phyloP scores from a whole-genome alignment of 176 grass and related monocot species.

The Triticum timopheevii region DNA sequence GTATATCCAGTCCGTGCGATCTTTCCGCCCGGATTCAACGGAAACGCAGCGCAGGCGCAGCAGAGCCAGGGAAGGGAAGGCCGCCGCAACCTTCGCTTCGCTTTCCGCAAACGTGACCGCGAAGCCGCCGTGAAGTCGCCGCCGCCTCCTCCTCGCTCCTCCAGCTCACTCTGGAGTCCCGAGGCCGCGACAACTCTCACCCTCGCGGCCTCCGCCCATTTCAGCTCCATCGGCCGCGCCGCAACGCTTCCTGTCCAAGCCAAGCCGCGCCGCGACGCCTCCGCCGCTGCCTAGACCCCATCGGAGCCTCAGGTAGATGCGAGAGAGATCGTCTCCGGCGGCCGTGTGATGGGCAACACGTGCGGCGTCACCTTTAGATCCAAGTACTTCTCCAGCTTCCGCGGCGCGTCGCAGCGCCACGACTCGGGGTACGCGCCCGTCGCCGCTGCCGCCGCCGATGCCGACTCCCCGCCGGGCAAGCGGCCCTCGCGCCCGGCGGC shows the following conservation, averaged over 20 bases:
- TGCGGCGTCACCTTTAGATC: constrained; percentile 62
- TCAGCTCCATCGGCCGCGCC: background rate
- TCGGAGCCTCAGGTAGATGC: constrained; percentile 7
- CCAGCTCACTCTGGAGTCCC: background rate
- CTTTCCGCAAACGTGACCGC: constrained; percentile 38
- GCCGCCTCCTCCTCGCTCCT: background rate
- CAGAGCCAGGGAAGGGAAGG: constrained; percentile 15
- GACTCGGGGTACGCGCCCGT: constrained; percentile 40
- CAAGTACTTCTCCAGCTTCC: constrained; percentile 64
- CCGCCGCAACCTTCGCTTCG: constrained; percentile 26
- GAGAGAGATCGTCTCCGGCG: constrained; percentile 24
- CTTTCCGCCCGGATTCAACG: constrained; percentile 26
- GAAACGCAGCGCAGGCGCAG: background rate
- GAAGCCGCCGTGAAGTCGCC: constrained; percentile 46
- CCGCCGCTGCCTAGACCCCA: background rate
- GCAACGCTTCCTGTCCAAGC: background rate
- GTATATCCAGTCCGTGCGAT: background rate
- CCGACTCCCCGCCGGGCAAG: constrained; percentile 18
- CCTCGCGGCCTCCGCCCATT: background rate
- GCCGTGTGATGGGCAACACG: constrained; percentile 53
- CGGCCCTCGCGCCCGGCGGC: constrained; percentile 15
- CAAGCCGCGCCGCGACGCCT: constrained; percentile 15
- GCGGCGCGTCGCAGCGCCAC: constrained; percentile 44
- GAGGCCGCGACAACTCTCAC: background rate
- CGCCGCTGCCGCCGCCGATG: constrained; percentile 11